Evolutionary conservation across 2,329 filamentous ascomycete species (phyloP).

Genomic region (Cytospora chrysosperma): DNA sequence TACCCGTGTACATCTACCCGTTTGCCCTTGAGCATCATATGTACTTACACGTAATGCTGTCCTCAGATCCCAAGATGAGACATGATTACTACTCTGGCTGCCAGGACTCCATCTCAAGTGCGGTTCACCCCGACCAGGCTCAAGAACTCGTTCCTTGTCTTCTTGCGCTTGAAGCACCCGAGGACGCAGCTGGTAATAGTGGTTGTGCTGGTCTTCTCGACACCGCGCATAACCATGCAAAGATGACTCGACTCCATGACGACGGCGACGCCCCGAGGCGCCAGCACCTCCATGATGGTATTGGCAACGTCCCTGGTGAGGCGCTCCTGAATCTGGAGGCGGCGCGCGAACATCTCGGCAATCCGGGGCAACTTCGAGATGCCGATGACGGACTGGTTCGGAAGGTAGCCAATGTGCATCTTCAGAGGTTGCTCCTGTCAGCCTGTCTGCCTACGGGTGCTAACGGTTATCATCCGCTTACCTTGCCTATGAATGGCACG

Average conservation of each 20-base stretch:
- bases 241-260: conserved; percentile 96
- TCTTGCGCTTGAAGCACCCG: conserved; percentile 86
- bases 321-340: conserved; percentile 93
- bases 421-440: conserved; percentile 36
- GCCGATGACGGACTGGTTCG: conserved; percentile 84
- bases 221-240: conserved; percentile 98
- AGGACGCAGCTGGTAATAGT: conserved; percentile 97
- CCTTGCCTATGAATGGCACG: conserved; percentile 94
- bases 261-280: conserved; percentile 91
- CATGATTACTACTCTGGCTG: neutral
- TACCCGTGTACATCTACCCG: too few species aligned
- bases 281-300: conserved; percentile 86
- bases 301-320: conserved; percentile 96
- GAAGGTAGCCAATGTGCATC: conserved; percentile 99
- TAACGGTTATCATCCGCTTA: conserved; percentile 36
- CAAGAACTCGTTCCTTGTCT: conserved; percentile 93
- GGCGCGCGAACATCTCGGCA: conserved; percentile 91
- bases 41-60: too few species aligned
- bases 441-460: neutral
- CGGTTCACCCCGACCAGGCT: conserved; percentile 66
- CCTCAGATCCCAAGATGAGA: neutral
- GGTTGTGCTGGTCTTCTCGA: conserved; percentile 80
- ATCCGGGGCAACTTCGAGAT: conserved; percentile 94
- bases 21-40: too few species aligned
- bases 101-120: neutral